phyloP scores from a whole-genome alignment of 2,329 filamentous ascomycete species.

The Bipolaris bicolor region DNA sequence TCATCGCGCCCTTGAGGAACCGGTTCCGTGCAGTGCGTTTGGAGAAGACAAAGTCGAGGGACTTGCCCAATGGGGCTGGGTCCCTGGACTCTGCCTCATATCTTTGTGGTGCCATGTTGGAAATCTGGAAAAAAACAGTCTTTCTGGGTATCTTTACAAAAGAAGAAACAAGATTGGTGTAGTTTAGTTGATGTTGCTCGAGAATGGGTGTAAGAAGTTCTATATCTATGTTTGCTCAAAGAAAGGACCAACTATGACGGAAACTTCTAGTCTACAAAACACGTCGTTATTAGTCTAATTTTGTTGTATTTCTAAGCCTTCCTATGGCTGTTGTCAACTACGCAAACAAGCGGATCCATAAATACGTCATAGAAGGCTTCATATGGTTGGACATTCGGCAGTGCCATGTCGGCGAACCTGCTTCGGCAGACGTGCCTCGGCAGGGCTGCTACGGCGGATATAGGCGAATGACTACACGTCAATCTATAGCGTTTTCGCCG shows the following conservation, averaged over 20 bases:
- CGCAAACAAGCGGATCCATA: conserved; percentile 4
- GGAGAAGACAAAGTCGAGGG: conserved; percentile 56
- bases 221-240: too few relatives aligned
- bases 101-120: conserved; percentile 46
- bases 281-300: not conserved
- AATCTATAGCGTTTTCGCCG: not conserved
- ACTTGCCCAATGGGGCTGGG: conserved; percentile 50
- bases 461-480: conserved; percentile 5
- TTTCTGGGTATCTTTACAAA: conserved; percentile 7
- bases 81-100: conserved; percentile 52
- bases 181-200: not conserved
- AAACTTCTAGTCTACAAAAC: conserved; percentile 1
- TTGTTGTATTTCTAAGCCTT: conserved; percentile 16
- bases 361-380: conserved; percentile 14
- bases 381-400: not conserved
- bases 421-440: not conserved
- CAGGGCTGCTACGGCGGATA: conserved; percentile 9
- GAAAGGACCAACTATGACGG: not conserved
- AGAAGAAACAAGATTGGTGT: not conserved
- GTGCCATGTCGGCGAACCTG: not conserved
- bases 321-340: not conserved
- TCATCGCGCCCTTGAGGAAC: conserved; percentile 73
- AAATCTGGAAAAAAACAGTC: not conserved
- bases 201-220: too few relatives aligned
- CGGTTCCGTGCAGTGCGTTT: conserved; percentile 65